Conservation (phyloP, 345 rosid genomes). For the Eucalyptus pauciflora region DNA sequence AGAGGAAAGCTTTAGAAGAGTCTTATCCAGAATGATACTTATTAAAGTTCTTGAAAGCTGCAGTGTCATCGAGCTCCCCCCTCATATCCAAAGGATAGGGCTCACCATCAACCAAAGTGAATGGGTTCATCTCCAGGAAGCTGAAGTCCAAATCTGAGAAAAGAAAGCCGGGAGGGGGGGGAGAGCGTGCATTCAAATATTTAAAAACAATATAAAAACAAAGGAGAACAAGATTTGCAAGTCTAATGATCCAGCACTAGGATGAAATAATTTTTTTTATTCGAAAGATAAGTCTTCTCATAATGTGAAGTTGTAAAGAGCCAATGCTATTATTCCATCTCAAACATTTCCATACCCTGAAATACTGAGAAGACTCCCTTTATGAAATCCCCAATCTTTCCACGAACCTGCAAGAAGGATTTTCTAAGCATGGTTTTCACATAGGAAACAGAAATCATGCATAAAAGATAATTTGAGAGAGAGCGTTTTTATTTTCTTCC, state of each 20-base stretch:
- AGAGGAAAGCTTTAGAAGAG: neutral
- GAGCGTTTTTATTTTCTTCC: neutral
- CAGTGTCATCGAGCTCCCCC: conserved; percentile 94
- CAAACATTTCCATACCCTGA: conserved; percentile 42
- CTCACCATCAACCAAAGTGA: conserved; percentile 74
- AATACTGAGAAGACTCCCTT: conserved; percentile 69
- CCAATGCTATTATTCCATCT: neutral
- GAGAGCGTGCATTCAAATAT: neutral
- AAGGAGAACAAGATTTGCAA: neutral
- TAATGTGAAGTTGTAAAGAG: neutral
- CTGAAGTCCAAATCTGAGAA: conserved; percentile 80
- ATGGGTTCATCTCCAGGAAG: conserved; percentile 93
- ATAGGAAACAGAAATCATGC: neutral
- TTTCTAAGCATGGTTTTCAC: neutral
- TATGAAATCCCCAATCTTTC: conserved; percentile 67
- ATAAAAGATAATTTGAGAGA: neutral
- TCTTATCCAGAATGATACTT: conserved; percentile 25
- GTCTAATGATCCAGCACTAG: neutral
- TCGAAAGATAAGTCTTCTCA: neutral
- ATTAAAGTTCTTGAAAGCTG: conserved; percentile 91
- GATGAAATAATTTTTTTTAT: neutral
- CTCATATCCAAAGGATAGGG: conserved; percentile 98
- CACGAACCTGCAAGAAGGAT: conserved; percentile 43
- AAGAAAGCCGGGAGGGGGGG: neutral
- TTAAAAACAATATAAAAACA: neutral